phyloP scores from a whole-genome alignment of 495 filamentous ascomycete genomes.

The Hypoxylon crocopeplum region DNA sequence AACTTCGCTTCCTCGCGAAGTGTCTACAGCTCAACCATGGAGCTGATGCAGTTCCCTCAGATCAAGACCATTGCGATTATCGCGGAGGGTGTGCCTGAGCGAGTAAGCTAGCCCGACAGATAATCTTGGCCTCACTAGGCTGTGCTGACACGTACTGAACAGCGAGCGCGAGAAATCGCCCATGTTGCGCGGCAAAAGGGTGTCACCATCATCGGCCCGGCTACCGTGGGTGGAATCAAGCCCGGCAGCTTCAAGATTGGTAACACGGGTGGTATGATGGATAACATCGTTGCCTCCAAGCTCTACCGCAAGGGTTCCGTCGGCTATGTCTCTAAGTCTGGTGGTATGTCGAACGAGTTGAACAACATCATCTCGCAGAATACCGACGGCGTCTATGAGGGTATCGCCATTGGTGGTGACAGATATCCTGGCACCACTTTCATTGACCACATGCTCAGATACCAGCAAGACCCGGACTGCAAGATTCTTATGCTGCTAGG shows the following conservation, averaged over 20 bases:
- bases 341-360: slow-evolving; percentile 99
- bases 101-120: slow-evolving; percentile 63
- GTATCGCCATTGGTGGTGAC: slow-evolving; percentile 98
- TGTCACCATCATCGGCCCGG: slow-evolving; percentile 97
- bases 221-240: slow-evolving; percentile 99
- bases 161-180: slow-evolving; percentile 97
- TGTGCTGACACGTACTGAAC: slow-evolving; percentile 36
- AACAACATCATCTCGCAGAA: slow-evolving; percentile 98
- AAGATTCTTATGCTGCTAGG: slow-evolving; percentile 95
- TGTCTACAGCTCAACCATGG: slow-evolving; percentile 97
- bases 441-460: slow-evolving; percentile 96
- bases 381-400: slow-evolving; percentile 98
- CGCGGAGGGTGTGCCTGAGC: slow-evolving; percentile 97
- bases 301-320: slow-evolving; percentile 99
- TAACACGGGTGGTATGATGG: slow-evolving; percentile 99
- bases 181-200: slow-evolving; percentile 96
- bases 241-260: slow-evolving; percentile 99
- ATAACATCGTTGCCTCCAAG: slow-evolving; percentile 99
- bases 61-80: slow-evolving; percentile 99
- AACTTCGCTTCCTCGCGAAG: slow-evolving; percentile 99
- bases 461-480: slow-evolving; percentile 93
- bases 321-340: slow-evolving; percentile 99
- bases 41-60: slow-evolving; percentile 96
- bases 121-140: not conserved
- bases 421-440: slow-evolving; percentile 98